Conservation (phyloP, 257 asterid genomes). For the Solanum chilense region DNA sequence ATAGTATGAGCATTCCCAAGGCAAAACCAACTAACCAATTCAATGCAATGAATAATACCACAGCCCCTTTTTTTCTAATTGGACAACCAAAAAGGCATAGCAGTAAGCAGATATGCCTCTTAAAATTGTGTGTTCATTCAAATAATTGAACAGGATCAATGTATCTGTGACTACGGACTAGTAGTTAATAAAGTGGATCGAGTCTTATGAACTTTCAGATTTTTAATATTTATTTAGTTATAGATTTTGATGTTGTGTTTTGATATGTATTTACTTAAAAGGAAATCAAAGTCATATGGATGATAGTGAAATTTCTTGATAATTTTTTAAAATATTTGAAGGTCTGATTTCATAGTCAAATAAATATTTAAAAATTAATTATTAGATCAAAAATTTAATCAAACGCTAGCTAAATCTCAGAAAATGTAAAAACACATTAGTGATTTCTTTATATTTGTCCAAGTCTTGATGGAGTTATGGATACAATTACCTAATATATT, state of each 20-base stretch:
- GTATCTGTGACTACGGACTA: accelerated
- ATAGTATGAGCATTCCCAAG: neutral
- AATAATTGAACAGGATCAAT: neutral
- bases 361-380: neutral
- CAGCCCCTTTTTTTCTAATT: neutral
- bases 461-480: neutral
- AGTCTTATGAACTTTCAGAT: neutral
- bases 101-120: neutral
- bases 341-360: neutral
- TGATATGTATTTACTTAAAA: too few species aligned
- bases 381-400: accelerated
- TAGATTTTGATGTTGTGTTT: too few species aligned
- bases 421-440: neutral
- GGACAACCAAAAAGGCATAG: neutral
- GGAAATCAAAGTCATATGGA: too few species aligned
- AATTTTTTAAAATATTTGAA: too few species aligned
- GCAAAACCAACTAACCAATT: neutral
- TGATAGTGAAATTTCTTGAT: too few species aligned
- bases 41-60: neutral
- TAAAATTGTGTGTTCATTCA: neutral
- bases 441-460: neutral
- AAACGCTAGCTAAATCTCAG: neutral
- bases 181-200: neutral
- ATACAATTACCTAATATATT: neutral
- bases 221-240: neutral